A percentile compares a stretch with the other conserved stretches of the same genome.
Conservation (phyloP, 306 rosid species). For the Ceratonia siliqua region DNA sequence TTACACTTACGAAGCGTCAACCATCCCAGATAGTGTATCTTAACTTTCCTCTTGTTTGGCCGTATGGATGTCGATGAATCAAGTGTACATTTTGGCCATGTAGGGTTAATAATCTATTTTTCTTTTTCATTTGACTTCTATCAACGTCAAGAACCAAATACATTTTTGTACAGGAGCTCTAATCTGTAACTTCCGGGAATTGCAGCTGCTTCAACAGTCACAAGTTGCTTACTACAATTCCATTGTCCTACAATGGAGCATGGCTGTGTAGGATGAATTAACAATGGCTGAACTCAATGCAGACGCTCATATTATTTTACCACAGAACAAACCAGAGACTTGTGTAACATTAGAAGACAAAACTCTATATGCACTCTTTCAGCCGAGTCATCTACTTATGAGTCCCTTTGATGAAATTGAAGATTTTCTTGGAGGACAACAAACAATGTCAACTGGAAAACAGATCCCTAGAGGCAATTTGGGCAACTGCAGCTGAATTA, state of each 20-base stretch:
- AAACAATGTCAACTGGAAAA: background rate
- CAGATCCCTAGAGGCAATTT: background rate
- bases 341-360: background rate
- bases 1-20: too few relatives aligned
- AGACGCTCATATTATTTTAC: background rate
- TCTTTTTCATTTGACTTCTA: background rate
- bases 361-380: background rate
- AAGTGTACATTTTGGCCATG: background rate
- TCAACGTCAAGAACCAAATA: background rate
- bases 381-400: background rate
- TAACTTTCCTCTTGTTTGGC: too few relatives aligned
- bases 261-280: background rate
- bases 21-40: too few relatives aligned
- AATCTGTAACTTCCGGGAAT: background rate
- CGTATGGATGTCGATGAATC: too few relatives aligned
- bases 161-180: background rate
- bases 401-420: background rate
- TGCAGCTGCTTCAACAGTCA: background rate
- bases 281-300: background rate
- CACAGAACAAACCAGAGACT: background rate
- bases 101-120: background rate
- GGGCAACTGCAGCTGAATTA: background rate
- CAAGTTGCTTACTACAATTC: background rate
- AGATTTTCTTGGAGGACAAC: background rate
- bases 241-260: too few relatives aligned